These are phyloP conservation scores for Graphiopsis chlorocephala DNA, from an alignment of 2,329 filamentous ascomycete species.

Conservation along the genomic window DNA sequence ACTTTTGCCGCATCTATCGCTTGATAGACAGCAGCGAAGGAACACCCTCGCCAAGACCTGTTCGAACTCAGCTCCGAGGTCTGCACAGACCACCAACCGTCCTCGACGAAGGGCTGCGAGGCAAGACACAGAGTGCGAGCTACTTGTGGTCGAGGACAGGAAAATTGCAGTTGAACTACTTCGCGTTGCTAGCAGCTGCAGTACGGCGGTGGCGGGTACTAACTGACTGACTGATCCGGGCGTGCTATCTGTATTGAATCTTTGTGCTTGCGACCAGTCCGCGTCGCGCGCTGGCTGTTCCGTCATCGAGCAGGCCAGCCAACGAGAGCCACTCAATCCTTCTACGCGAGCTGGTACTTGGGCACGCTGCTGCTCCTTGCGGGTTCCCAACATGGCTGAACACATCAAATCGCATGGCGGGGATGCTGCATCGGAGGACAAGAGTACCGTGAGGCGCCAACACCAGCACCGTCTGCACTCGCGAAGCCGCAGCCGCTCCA, in stretches of 20 bases:
- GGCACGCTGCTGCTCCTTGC: neutral
- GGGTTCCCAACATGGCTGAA: conserved; percentile 1
- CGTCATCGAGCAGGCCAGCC: neutral
- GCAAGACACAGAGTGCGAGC: conserved; percentile 2
- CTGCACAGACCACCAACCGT: conserved; percentile 1
- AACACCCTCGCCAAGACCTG: neutral
- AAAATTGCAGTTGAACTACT: neutral
- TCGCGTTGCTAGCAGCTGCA: neutral
- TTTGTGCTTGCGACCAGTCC: neutral
- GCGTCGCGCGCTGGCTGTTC: conserved; percentile 6
- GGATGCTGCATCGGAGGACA: neutral
- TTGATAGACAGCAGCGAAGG: neutral
- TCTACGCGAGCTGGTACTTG: neutral
- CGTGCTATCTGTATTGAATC: neutral
- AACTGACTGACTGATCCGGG: neutral
- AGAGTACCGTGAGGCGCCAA: neutral
- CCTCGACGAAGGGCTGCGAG: neutral
- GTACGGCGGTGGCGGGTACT: neutral
- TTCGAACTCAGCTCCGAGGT: neutral
- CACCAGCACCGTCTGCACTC: neutral
- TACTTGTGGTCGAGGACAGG: neutral
- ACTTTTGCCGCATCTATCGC: neutral
- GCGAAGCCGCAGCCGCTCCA: conserved; percentile 13
- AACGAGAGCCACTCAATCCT: neutral
- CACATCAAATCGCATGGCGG: neutral